Conservation (phyloP, 495 filamentous ascomycete species). For the Penicillium atrosanguineum region DNA sequence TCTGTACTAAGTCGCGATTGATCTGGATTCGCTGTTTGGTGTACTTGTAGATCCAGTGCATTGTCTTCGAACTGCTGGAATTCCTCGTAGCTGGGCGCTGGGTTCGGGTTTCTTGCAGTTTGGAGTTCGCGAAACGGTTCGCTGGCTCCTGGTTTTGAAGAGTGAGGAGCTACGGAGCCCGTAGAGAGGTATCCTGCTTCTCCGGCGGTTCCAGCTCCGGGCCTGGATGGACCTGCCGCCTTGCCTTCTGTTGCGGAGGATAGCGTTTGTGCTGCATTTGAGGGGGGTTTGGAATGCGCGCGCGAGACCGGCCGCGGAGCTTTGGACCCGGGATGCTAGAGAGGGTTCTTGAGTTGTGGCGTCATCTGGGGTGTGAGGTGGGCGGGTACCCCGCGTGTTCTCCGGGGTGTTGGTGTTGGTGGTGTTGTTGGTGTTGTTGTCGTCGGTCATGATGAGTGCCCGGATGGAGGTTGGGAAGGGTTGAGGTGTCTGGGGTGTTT, state of each 20-base stretch:
- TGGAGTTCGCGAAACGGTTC: conserved; percentile 17
- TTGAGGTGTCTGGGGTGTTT: too few relatives aligned
- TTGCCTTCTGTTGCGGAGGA: conserved; percentile 25
- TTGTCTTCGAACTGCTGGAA: conserved; percentile 23
- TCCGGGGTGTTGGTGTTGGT: conserved; percentile 11
- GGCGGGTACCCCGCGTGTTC: conserved; percentile 27
- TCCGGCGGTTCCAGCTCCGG: not conserved
- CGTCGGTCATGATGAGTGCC: not conserved
- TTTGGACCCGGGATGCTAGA: conserved; percentile 37
- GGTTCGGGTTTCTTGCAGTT: conserved; percentile 3
- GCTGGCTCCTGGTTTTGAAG: conserved; percentile 1
- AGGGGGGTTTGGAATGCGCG: conserved; percentile 27
- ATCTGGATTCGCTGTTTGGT: not conserved
- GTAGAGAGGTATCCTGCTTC: not conserved
- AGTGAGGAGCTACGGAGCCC: not conserved
- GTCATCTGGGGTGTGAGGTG: conserved; percentile 3
- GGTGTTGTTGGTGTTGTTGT: not conserved
- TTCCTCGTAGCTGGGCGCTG: conserved; percentile 27
- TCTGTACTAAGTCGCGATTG: not conserved
- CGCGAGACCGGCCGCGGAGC: conserved; percentile 36
- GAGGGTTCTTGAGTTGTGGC: conserved; percentile 11
- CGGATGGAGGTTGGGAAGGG: not conserved
- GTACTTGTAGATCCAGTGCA: not conserved
- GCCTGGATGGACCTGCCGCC: conserved; percentile 2
- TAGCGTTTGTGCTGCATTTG: conserved; percentile 25